Base-by-base conservation (phyloP, 2,329 filamentous ascomycete species). In the Diaporthe citri region DNA sequence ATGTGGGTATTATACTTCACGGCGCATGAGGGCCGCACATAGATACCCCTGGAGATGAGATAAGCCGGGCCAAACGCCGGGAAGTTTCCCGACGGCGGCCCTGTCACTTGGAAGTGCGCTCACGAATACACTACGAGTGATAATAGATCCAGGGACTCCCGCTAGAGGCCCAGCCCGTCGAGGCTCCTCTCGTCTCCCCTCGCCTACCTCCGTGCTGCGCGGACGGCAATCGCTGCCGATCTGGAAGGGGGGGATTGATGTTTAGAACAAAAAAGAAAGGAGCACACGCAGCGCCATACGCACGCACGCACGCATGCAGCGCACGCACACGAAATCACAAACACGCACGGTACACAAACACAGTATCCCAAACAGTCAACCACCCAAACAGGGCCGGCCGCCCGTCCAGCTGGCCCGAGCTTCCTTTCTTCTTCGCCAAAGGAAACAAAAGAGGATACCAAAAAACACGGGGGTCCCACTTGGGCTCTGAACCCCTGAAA, bases 141-240 rank as follows among this genome's bases (percentile, higher is more conserved):
- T 51, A 12, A 51, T n/a, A 52, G 28, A 25, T 52, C n/a, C 15
- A 59, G 56, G 22, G 56, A 59, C 34, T 34, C 56, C 4, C 56
- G 56, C 56, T 34, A 39, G 9, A 39, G 20, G 20, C 20, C 56
- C 56, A 17, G 17, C 28, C 17, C 28, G 28, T 56, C 52, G 28
- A 4, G 51, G 13, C 51, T 55, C 55, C 9, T 34, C 31, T 12
- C 8, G 13, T 5, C 52, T 55, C 31, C 28, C 12, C 34, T 25
- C 34, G 34, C 56, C 31, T 60, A 60, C 10, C 56, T 39, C 56
- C 34, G 56, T 25, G 31, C 41, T 13, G n/a, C 1, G 51, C n/a
- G 46, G 36, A n/a, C 51, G 66, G 51, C 66, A 56, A 43, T 28
- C 51, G 31, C 12, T 43, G 66, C 51, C 51, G 51, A 56, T 46